Base-by-base conservation (phyloP, 306 rosid genomes). In the Glycine tomentella region DNA sequence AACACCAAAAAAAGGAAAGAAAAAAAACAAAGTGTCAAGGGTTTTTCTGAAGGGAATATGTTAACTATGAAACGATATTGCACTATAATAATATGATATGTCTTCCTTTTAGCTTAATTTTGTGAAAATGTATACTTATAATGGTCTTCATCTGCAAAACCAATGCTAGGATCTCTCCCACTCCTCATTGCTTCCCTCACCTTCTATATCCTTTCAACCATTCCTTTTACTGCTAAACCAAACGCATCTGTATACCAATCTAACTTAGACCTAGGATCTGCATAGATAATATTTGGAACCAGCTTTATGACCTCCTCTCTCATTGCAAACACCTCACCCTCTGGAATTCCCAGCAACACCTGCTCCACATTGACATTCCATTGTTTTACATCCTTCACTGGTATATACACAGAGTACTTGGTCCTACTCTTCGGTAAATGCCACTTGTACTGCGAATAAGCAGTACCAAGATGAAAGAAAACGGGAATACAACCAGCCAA, bases 401-500 rank as follows among this genome's bases (percentile, higher is more conserved):
- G 95, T 69, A 91, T 86, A 76, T 81, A 93, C 76, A 93, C 94
- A 3, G 99, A 90, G 64, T 93, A 95, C 44, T 69, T 67, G 1
- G 87, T 87, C 45, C 89, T 84, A 55, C 84, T 91, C 84, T 68
- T 72, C 0, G 97, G 99, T 1, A 95, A 83, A 84, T 86, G 85
- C 99, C 99, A 95, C 8, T 49, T 0, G 57, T 95, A 95, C 49
- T 95, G 99, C 0, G 99, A 86, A 86, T 92, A 95, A 44, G 97
- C 97, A 0, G 94, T 83, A 2, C 97, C 97, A 1, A 97, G 99
- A 77, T 93, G 91, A 46, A 95, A 95, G 82, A 95, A 95, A 67
- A 95, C 99, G 0, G 99, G 97, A 75, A 95, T 80, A 17, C 99
- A 95, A 25, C 99, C 99, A 0, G 97, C 97, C 69, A 92, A 69